Evolutionary conservation across 1,139 yeast genomes (phyloP), one percentile per base, ranked within the genome.

Genomic region (Sugiyamaella paludigena): DNA sequence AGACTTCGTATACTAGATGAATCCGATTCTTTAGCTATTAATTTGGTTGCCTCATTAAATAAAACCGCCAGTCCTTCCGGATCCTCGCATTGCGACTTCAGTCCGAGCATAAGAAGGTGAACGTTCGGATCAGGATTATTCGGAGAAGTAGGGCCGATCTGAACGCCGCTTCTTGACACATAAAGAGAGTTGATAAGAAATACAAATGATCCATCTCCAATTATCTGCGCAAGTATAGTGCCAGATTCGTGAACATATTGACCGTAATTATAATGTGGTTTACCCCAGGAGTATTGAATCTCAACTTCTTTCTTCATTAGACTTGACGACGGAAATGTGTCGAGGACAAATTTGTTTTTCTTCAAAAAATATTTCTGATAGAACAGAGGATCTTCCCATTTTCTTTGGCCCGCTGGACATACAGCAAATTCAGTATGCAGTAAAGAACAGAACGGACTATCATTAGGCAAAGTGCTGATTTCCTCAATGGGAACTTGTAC

Each of bases 401-500:
- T 38, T 11, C 10, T 6, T 16, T 12, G 30, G 9, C 10, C 13
- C 8, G 30, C 33, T 29, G 45, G 45, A 29, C 40, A 34, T 26
- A 48, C 36, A 7, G 40, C 37, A 39, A 52, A 52, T 26, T 36
- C 42, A 3, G 55, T 75, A 45, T 81, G 84, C 39, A 87, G 84
- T 59, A 87, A 83, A 0, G 97, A 87, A 61, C 89, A 94, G 67
- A 92, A 87, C 8, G 98, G 98, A 57, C 87, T 88, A 36, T 78
- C 70, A 10, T 74, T 71, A 0, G 96, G 95, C 27, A 91, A 74
- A 0, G 83, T 79, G 59, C 92, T 83, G 34, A 89, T 75, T 60
- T 91, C 98, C 50, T 80, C 82, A 83, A 96, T 87, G 0, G 98
- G 98, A 0, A 92, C 83, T 62, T 92, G 98, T n/a, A 88, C 95